phyloP scores from a whole-genome alignment of 805 yeast genomes.

The Ogataea salicorniae region DNA sequence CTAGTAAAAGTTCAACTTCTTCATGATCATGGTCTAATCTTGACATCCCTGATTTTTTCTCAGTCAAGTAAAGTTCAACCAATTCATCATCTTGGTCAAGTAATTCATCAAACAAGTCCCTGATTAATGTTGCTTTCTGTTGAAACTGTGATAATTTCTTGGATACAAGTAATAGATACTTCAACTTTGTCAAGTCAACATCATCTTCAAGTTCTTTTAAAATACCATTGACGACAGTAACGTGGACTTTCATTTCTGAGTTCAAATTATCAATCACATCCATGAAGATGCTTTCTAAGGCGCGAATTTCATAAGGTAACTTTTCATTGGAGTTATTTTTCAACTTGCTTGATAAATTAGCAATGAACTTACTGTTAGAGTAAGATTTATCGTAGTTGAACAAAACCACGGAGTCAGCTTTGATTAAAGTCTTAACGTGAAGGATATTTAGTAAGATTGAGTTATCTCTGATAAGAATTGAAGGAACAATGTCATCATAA shows the following conservation, averaged over 20 bases:
- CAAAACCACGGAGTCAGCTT: conserved; percentile 46
- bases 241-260: conserved; percentile 83
- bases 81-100: conserved; percentile 85
- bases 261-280: conserved; percentile 73
- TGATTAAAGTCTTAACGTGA: conserved; percentile 48
- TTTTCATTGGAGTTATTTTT: conserved; percentile 29
- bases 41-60: conserved; percentile 38
- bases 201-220: conserved; percentile 74
- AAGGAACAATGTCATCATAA: conserved; percentile 51
- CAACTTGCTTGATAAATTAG: conserved; percentile 37
- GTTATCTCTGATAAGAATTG: conserved; percentile 42
- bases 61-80: conserved; percentile 75
- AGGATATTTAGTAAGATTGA: conserved; percentile 44
- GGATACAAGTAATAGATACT: conserved; percentile 75
- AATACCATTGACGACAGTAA: conserved; percentile 68
- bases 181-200: conserved; percentile 72
- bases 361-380: conserved; percentile 40
- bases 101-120: conserved; percentile 81
- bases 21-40: conserved; percentile 62
- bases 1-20: conserved; percentile 86
- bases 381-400: conserved; percentile 43
- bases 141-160: conserved; percentile 80
- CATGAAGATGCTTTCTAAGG: conserved; percentile 80
- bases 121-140: conserved; percentile 74
- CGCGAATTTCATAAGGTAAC: conserved; percentile 85